Conservation (phyloP, 306 rosid species). For the Cicer arietinum region DNA sequence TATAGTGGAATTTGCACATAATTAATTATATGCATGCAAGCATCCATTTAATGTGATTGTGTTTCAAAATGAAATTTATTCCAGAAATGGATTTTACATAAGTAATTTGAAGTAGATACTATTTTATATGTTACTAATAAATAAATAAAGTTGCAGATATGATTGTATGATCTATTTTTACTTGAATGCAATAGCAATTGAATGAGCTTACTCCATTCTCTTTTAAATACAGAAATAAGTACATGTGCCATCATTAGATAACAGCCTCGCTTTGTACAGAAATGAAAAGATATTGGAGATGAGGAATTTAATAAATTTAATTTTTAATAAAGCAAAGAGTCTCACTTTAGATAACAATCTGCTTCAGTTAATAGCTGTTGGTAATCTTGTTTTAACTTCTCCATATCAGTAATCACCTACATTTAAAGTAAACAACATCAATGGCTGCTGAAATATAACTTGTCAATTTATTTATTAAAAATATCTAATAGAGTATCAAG, state of each 20-base stretch:
- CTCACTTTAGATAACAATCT: slow-evolving; percentile 70
- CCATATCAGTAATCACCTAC: slow-evolving; percentile 90
- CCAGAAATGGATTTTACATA: neutral
- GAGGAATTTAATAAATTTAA: slow-evolving; percentile 25
- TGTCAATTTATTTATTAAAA: neutral
- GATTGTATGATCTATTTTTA: slow-evolving; percentile 18
- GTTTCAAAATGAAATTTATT: slow-evolving; percentile 26
- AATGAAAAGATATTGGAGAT: slow-evolving; percentile 10
- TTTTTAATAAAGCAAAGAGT: slow-evolving; percentile 27
- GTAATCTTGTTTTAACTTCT: slow-evolving; percentile 75
- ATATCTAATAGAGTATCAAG: slow-evolving; percentile 22
- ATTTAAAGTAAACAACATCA: slow-evolving; percentile 41
- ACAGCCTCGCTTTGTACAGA: neutral
- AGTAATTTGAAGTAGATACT: slow-evolving; percentile 6
- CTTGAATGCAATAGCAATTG: slow-evolving; percentile 35
- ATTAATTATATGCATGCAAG: slow-evolving; percentile 27
- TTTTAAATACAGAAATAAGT: slow-evolving; percentile 15
- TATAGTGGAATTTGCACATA: slow-evolving; percentile 32
- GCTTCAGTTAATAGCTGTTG: slow-evolving; percentile 65
- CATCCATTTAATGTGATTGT: slow-evolving; percentile 4
- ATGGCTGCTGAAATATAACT: slow-evolving; percentile 10
- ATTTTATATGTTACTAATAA: neutral
- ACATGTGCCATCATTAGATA: slow-evolving; percentile 1
- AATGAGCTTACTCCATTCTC: slow-evolving; percentile 35
- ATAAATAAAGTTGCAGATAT: slow-evolving; percentile 1